Percentiles rank a stretch among this genome's conserved stretches.
Evolutionary conservation across 306 rosid species (phyloP).

Genomic region (Dicorynia guianensis): DNA sequence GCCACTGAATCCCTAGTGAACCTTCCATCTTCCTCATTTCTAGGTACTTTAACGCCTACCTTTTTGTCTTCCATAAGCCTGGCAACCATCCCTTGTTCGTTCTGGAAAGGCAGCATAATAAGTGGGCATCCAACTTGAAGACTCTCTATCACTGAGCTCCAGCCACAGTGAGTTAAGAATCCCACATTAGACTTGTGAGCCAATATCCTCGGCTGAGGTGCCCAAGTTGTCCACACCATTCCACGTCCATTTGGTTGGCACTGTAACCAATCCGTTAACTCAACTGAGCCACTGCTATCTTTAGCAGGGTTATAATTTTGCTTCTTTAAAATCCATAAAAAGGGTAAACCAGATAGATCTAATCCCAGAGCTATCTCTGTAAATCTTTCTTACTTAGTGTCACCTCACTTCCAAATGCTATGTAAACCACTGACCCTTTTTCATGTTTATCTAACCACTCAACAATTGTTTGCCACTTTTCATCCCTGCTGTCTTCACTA

Average conservation of each 20-base stretch:
- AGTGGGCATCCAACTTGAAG: too few relatives aligned
- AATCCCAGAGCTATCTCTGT: conserved; percentile 45
- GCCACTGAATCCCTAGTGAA: too few relatives aligned
- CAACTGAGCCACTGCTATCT: background rate
- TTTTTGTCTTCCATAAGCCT: too few relatives aligned
- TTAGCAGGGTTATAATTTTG: background rate
- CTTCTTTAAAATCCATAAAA: conserved; percentile 34
- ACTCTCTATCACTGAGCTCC: too few relatives aligned
- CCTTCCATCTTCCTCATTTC: too few relatives aligned
- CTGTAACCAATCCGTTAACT: conserved; percentile 27
- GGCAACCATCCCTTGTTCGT: too few relatives aligned
- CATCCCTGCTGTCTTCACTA: background rate
- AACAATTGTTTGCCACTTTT: conserved; percentile 34
- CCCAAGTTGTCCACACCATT: conserved; percentile 36
- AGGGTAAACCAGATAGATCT: conserved; percentile 36
- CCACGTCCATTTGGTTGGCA: conserved; percentile 10
- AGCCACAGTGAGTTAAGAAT: conserved; percentile 46
- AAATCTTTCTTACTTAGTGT: conserved; percentile 35
- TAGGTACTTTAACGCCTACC: too few relatives aligned
- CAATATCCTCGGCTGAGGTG: conserved; percentile 45
- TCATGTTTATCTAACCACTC: conserved; percentile 45
- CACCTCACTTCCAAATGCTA: conserved; percentile 46
- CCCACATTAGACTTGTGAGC: conserved; percentile 42
- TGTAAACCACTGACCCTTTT: conserved; percentile 36
- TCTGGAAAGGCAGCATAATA: too few relatives aligned